Evolutionary conservation across 306 rosid species (phyloP).

Genomic region (Spatholobus suberectus): DNA sequence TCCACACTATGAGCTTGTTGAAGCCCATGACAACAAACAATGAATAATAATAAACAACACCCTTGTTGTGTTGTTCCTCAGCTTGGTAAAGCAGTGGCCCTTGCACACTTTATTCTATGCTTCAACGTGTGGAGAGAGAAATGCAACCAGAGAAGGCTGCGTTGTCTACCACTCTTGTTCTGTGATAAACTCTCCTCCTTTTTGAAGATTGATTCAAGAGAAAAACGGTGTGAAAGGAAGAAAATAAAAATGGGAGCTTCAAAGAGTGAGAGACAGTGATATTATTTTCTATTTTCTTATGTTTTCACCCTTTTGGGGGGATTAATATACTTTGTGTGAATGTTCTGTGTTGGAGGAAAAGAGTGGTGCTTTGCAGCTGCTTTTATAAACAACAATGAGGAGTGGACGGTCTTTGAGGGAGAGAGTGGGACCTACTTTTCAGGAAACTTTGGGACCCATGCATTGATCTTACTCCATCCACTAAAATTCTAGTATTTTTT

Average conservation of each 20-base stretch:
- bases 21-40: conserved; percentile 56
- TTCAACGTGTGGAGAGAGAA: conserved; percentile 45
- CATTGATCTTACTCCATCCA: conserved; percentile 1
- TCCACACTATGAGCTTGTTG: conserved; percentile 68
- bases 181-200: not conserved
- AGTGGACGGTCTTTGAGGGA: conserved; percentile 23
- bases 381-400: conserved; percentile 57
- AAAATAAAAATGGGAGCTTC: conserved; percentile 1
- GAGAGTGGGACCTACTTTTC: conserved; percentile 35
- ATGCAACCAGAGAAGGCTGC: not conserved
- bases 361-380: conserved; percentile 65
- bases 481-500: not conserved
- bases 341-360: conserved; percentile 30
- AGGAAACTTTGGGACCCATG: conserved; percentile 37
- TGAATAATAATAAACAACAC: not conserved
- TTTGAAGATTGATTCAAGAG: conserved; percentile 25
- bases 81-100: conserved; percentile 51
- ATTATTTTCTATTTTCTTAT: not conserved
- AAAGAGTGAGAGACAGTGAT: conserved; percentile 25
- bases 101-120: conserved; percentile 74
- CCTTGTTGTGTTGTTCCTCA: conserved; percentile 13
- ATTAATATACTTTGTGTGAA: not conserved
- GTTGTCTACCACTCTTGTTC: not conserved
- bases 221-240: conserved; percentile 33
- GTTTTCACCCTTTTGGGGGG: not conserved